These are phyloP conservation scores for Eucalyptus sp. DNA, from an alignment of 345 rosid species.

Conservation along the genomic window DNA sequence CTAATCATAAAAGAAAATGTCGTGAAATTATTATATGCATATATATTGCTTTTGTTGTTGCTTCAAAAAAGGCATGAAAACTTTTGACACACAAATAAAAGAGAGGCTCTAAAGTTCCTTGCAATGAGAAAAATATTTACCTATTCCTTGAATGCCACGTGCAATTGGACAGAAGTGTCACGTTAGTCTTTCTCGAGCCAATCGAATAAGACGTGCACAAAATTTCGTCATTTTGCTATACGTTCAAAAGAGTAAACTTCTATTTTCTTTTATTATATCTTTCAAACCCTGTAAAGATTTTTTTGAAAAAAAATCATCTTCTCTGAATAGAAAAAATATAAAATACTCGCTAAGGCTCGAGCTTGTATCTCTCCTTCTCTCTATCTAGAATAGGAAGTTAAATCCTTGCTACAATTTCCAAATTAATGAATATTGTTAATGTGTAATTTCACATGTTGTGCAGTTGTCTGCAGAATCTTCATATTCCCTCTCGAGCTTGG, in stretches of 20 bases:
- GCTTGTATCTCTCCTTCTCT: background rate
- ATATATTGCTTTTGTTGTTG: background rate
- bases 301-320: background rate
- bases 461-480: background rate
- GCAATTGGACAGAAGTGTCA: accelerated
- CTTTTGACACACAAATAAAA: background rate
- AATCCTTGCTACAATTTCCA: background rate
- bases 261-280: background rate
- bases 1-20: too few species aligned
- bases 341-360: background rate
- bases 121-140: background rate
- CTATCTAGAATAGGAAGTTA: background rate
- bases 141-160: background rate
- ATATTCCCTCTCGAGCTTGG: background rate
- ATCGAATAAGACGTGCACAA: accelerated
- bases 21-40: background rate
- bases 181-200: accelerated
- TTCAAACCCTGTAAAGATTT: background rate
- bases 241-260: background rate
- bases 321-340: background rate
- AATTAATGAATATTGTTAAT: background rate
- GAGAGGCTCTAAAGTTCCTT: background rate
- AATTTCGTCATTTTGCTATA: background rate
- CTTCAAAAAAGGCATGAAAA: background rate
- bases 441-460: background rate